phyloP scores from a whole-genome alignment of 2,329 filamentous ascomycete species.

The Cryphonectria parasitica region DNA sequence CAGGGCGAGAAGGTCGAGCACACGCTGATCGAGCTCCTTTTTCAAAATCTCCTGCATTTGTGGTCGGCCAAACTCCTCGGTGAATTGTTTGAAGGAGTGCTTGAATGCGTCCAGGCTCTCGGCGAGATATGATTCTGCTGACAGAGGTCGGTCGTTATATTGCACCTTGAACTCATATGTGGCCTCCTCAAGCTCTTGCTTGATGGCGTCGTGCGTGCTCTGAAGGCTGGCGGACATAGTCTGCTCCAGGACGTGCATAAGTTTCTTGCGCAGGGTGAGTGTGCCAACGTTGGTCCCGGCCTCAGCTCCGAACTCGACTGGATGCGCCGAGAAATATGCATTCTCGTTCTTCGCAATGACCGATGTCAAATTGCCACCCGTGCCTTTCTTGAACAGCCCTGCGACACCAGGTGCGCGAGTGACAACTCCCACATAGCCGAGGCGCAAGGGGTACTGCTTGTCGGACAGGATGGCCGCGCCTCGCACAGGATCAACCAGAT shows the following conservation, averaged over 20 bases:
- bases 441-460: conserved; percentile 89
- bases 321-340: conserved; percentile 83
- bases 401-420: conserved; percentile 73
- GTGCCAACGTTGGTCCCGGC: conserved; percentile 80
- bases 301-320: conserved; percentile 75
- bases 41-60: conserved; percentile 92
- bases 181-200: conserved; percentile 92
- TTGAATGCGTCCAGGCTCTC: conserved; percentile 97
- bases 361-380: conserved; percentile 71
- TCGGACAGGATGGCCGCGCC: conserved; percentile 81
- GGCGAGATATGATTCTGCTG: conserved; percentile 93
- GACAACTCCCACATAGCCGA: conserved; percentile 96
- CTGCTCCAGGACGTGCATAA: conserved; percentile 96
- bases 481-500: conserved; percentile 83
- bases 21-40: conserved; percentile 89
- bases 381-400: conserved; percentile 82
- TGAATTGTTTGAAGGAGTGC: conserved; percentile 94
- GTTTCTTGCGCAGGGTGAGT: conserved; percentile 84
- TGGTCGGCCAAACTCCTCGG: conserved; percentile 83
- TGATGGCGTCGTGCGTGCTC: conserved; percentile 87
- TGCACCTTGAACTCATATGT: conserved; percentile 99
- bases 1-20: conserved; percentile 89
- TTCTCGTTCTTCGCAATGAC: conserved; percentile 88
- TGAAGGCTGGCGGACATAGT: conserved; percentile 95
- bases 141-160: conserved; percentile 94